Evolutionary conservation across 2,329 filamentous ascomycete genomes (phyloP), one percentile per base, ranked within the genome.

Genomic region (Periconia sp.): DNA sequence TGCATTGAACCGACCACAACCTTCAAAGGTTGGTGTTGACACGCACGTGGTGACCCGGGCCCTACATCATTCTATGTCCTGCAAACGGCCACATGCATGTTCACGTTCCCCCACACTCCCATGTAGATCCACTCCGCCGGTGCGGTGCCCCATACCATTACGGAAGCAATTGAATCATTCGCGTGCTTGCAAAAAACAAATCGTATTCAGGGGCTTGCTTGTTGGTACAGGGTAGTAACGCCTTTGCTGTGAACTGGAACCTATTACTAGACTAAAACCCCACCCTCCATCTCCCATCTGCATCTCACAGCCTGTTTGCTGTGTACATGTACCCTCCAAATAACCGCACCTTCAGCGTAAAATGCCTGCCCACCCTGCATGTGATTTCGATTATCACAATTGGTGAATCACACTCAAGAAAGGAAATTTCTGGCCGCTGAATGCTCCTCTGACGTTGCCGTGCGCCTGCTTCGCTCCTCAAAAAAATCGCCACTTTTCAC

Each of bases 151-250:
- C 33, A 37, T 37, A 13, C 33, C 33, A 37, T 37, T n/a, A 37
- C 11, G 11, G 11, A 37, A n/a, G 11, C 33, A 37, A 37, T 37
- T 37, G 11, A 37, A 13, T 37, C 33, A 27, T 37, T 37, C 33
- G 5, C 33, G 6, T 37, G 33, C 33, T 37, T 37, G 33, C 11
- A n/a, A 57, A 62, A n/a, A 57, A 62, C 59, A 60, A 53, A 53
- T 63, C 59, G 48, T 60, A 63, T 64, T 61, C 57, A 49, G 60
- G 54, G 37, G 53, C 57, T 52, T 70, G 53, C 57, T 52, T 70
- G 64, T 66, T 68, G 66, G 66, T 68, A 72, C 68, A 70, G 60
- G 53, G 45, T 49, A 44, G 35, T 41, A 31, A 47, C 56, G 48
- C 55, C 52, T 42, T 53, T 41, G 52, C 49, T 51, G 49, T 53